Percentiles rank a stretch among this genome's conserved stretches.
Conservation (phyloP, 169 alveolate species). For the Eimeria maxima region DNA sequence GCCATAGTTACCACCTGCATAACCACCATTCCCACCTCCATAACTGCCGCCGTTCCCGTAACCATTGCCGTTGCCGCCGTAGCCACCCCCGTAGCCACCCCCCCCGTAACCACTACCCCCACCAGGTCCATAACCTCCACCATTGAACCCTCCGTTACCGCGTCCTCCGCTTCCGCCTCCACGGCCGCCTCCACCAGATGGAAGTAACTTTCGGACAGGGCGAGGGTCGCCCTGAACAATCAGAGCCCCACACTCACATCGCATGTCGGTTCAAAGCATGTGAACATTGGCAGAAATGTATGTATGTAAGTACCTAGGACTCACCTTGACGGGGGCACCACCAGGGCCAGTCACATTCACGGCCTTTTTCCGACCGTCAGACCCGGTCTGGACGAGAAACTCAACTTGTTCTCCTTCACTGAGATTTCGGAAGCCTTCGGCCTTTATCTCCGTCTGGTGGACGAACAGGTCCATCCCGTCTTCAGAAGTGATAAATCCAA, state of each 20-base stretch:
- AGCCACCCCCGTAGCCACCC: slow-evolving; percentile 81
- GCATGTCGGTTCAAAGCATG: not conserved
- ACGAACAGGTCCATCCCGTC: slow-evolving; percentile 90
- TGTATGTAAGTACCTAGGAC: not conserved
- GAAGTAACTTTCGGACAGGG: slow-evolving; percentile 15
- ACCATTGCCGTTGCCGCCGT: slow-evolving; percentile 46
- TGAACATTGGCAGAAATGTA: not conserved
- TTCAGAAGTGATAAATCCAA: slow-evolving; percentile 90
- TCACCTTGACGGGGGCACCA: slow-evolving; percentile 89
- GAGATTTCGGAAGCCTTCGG: slow-evolving; percentile 90
- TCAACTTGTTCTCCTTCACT: slow-evolving; percentile 89
- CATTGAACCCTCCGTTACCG: slow-evolving; percentile 29
- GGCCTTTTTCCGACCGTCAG: slow-evolving; percentile 89
- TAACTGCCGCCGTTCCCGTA: slow-evolving; percentile 40
- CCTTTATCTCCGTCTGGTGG: slow-evolving; percentile 90
- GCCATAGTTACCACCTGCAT: not conserved
- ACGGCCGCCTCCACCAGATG: slow-evolving; percentile 37
- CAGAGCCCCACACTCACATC: not conserved
- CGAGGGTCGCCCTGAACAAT: slow-evolving; percentile 29
- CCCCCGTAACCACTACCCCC: slow-evolving; percentile 78
- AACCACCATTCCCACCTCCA: slow-evolving; percentile 7
- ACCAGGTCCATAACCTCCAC: slow-evolving; percentile 47
- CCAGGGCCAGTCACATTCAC: slow-evolving; percentile 91
- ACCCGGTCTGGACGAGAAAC: slow-evolving; percentile 86
- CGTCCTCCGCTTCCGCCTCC: slow-evolving; percentile 46